Evolutionary conservation across 805 yeast genomes (phyloP), one percentile per base, ranked within the genome.

Genomic region (Wickerhamiella occidentalis): DNA sequence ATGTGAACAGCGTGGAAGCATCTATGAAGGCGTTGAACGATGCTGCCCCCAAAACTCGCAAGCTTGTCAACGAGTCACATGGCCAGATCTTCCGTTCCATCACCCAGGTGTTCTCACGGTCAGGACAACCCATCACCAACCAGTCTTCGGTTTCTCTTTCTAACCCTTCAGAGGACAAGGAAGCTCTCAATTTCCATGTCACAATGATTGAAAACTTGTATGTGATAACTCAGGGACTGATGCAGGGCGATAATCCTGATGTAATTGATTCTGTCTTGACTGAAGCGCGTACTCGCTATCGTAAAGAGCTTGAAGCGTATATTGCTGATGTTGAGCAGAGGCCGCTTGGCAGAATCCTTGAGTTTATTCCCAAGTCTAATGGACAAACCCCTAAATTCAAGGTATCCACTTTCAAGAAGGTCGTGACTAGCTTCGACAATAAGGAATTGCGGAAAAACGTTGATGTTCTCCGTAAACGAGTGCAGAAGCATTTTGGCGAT

Each of bases 261-360:
- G 51, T 55, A 8, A 45, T 57, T 26, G 54, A 40, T 52, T 13
- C 53, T 45, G 28, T 57, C 56, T 38, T 62, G 54, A 54, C 56
- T 25, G 54, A 59, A 35, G 66, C 66, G 30, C 64, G 47, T 28
- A 48, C 51, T 19, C 46, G 48, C 17, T 56, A 68, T 41, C 52
- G 54, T 58, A 47, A 64, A 55, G 67, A 74, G 62, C 50, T 67
- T 48, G 56, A 57, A n/a, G 50, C 53, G 1, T 81, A 78, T 61
- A 71, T 78, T 11, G 61, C 60, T n/a, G 57, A 56, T n/a, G 63
- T 80, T 13, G 60, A 78, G 38, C 64, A 68, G 49, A 70, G 79
- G 42, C 70, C 78, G 21, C 70, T 86, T 58, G 90, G 92, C 0
- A 82, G 81, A 58, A 58, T 87, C 45, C 67, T 77, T 13, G 78